phyloP scores from a whole-genome alignment of 805 yeast genomes.

The Teunomyces funiuensis region DNA sequence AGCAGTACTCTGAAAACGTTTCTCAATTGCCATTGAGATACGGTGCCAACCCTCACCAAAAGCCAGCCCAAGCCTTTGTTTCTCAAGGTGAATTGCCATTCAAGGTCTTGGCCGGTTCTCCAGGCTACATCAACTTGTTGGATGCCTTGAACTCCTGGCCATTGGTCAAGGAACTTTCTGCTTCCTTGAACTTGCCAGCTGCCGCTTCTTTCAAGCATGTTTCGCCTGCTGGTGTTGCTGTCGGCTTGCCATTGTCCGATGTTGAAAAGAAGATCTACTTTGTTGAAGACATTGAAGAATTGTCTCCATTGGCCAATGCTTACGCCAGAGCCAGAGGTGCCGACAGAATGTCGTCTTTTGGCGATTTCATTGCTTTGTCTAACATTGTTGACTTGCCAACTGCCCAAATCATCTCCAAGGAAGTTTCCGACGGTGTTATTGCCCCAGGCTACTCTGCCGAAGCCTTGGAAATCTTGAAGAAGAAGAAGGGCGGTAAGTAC shows the following conservation, averaged over 20 bases:
- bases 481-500: conserved; percentile 97
- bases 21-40: conserved; percentile 94
- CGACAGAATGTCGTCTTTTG: conserved; percentile 98
- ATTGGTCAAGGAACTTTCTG: conserved; percentile 92
- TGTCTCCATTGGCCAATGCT: conserved; percentile 96
- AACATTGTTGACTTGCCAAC: conserved; percentile 96
- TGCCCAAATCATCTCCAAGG: conserved; percentile 94
- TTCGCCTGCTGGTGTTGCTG: conserved; percentile 98
- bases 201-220: conserved; percentile 99
- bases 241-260: conserved; percentile 89
- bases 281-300: conserved; percentile 89
- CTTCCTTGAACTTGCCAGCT: conserved; percentile 92
- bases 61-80: conserved; percentile 97
- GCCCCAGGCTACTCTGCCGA: conserved; percentile 96
- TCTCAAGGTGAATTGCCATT: conserved; percentile 86
- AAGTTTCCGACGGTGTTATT: conserved; percentile 97
- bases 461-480: conserved; percentile 82
- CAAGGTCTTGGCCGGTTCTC: conserved; percentile 90
- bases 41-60: conserved; percentile 99
- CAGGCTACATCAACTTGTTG: conserved; percentile 94
- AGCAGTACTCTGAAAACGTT: conserved; percentile 86
- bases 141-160: conserved; percentile 99
- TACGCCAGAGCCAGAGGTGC: conserved; percentile 99
- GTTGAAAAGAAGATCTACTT: conserved; percentile 93
- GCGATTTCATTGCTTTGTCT: conserved; percentile 96